Conservation (phyloP, 1,284 basidiomycete species). For the Anthracocystis panici-leucophaei region DNA sequence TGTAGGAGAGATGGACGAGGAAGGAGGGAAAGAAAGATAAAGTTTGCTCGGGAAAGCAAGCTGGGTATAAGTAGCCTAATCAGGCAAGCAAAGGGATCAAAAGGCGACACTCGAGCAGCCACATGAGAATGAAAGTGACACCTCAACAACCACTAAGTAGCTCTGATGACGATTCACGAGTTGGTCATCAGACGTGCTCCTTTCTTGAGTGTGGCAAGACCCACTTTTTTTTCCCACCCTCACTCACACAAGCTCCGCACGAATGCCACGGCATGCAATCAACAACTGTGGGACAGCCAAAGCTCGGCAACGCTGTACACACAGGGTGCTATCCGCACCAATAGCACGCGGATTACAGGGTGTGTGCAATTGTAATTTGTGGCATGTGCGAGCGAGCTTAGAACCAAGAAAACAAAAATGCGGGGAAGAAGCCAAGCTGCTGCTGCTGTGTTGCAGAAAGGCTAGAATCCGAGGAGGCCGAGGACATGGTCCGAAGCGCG, state of each 20-base stretch:
- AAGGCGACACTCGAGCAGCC: background rate
- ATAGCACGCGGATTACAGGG: too few species aligned
- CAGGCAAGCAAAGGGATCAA: too few species aligned
- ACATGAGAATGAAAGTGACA: background rate
- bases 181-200: conserved; percentile 6
- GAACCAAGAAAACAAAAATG: conserved; percentile 7
- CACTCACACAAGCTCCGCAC: background rate
- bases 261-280: background rate
- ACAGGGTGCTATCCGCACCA: too few species aligned
- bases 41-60: background rate
- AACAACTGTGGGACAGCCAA: background rate
- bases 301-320: too few species aligned
- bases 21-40: background rate
- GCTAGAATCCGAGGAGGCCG: conserved; percentile 42
- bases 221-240: background rate
- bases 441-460: background rate
- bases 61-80: conserved; percentile 8
- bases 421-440: conserved; percentile 10
- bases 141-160: too few species aligned
- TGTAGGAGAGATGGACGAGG: background rate
- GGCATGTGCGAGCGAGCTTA: background rate
- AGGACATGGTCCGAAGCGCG: conserved; percentile 29
- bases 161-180: conserved; percentile 17
- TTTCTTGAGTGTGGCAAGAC: conserved; percentile 5
- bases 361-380: too few species aligned